Base-by-base conservation (phyloP, 495 filamentous ascomycete species). In the Jackrogersella minutella region DNA sequence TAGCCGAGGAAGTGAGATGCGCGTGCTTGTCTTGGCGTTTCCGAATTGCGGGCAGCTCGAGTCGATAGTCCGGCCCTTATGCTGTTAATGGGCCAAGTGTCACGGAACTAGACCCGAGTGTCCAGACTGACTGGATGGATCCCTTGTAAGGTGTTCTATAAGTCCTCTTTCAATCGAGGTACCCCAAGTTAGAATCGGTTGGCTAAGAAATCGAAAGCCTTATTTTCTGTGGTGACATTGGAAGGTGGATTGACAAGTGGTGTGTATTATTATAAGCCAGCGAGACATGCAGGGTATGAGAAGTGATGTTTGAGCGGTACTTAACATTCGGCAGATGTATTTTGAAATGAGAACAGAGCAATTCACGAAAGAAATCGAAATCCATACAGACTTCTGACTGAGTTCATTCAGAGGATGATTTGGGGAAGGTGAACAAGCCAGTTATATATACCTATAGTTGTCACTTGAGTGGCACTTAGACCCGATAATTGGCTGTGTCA, bases 21-120 rank as follows among this genome's bases (percentile, higher is more conserved):
- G 61, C 51, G 60, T 69, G 66, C 46, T n/a, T 70, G 47, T 19
- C 68, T 70, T 70, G 62, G 68, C 68, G 68, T 70, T 70, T 70
- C 68, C 51, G 63, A 70, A 66, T 70, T 70, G 68, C 68, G 58
- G 62, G 68, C 63, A 70, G 51, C 46, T 62, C 47, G 46, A 62
- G 68, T 70, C 58, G 68, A 70, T 69, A 69, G 66, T 69, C 34
- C 41, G 30, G 56, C 11, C 66, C 61, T 51, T 69, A 65, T 34
- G 54, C 36, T 53, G 26, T 47, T 59, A 62, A 56, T 40, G 60
- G 62, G n/a, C 40, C 37, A 36, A 39, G 54, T 30, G 67, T 62
- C 55, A 63, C 62, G 53, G 46, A 54, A 63, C 53, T 62, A 43
- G 39, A 59, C 24, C 68, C 57, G 53, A 64, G 22, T 66, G 57